These are phyloP conservation scores for Sporothrix dimorphospora DNA, from an alignment of 2,329 filamentous ascomycete species.

Conservation along the genomic window DNA sequence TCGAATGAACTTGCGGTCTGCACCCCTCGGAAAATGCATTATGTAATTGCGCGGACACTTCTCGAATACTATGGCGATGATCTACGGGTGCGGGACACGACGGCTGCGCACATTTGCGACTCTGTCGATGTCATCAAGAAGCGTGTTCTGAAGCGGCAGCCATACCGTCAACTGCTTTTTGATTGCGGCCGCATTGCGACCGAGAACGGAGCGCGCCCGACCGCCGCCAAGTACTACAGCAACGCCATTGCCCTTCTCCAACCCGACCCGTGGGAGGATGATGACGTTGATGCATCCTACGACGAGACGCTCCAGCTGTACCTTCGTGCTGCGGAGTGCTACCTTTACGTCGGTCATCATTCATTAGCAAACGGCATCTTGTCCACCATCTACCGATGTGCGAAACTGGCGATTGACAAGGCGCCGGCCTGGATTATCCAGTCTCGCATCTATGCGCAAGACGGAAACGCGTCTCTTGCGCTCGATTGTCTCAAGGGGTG, in stretches of 20 bases:
- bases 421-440: constrained; percentile 82
- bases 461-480: constrained; percentile 70
- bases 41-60: constrained; percentile 80
- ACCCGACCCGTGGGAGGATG: constrained; percentile 74
- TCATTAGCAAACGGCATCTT: constrained; percentile 70
- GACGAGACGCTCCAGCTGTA: constrained; percentile 82
- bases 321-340: constrained; percentile 79
- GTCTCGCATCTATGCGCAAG: constrained; percentile 75
- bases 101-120: constrained; percentile 80
- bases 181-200: constrained; percentile 77
- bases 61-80: constrained; percentile 70
- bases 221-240: constrained; percentile 80
- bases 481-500: constrained; percentile 72
- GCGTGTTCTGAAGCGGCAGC: constrained; percentile 60
- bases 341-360: constrained; percentile 75
- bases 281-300: constrained; percentile 73
- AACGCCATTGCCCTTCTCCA: constrained; percentile 80
- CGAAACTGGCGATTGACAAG: constrained; percentile 74
- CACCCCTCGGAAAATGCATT: constrained; percentile 81
- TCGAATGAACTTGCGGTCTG: constrained; percentile 70
- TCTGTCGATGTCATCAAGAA: constrained; percentile 74
- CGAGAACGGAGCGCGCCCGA: constrained; percentile 80
- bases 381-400: constrained; percentile 68
- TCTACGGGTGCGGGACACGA: constrained; percentile 67
- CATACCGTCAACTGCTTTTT: constrained; percentile 76